A percentile compares a stretch with the other conserved stretches of the same genome.
phyloP scores from a whole-genome alignment of 805 yeast genomes.

The Candida endomychidarum region DNA sequence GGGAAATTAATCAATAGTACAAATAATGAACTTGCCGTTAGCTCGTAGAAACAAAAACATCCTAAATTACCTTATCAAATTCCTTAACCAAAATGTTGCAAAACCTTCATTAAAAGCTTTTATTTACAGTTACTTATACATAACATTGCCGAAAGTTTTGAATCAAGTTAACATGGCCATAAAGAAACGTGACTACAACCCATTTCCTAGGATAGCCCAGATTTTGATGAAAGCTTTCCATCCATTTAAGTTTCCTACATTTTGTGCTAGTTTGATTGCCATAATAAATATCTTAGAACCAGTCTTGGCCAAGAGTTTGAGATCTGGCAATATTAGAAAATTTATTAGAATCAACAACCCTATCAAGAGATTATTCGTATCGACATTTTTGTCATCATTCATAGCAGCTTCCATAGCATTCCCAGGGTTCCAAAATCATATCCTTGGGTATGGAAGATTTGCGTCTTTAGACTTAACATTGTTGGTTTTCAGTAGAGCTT shows the following conservation, averaged over 20 bases:
- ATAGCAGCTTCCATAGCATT: conserved; percentile 28
- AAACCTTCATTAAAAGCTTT: conserved; percentile 34
- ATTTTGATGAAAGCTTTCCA: conserved; percentile 26
- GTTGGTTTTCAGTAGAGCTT: conserved; percentile 34
- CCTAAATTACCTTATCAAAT: conserved; percentile 6
- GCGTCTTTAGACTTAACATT: conserved; percentile 37
- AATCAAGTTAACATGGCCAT: conserved; percentile 16
- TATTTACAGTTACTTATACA: conserved; percentile 33
- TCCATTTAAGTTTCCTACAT: conserved; percentile 33
- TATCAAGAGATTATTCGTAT: conserved; percentile 14
- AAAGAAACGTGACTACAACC: conserved; percentile 17
- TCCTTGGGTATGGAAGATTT: conserved; percentile 28
- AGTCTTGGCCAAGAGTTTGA: conserved; percentile 19
- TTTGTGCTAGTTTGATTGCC: conserved; percentile 33
- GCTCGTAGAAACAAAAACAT: conserved; percentile 8
- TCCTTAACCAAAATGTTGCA: conserved; percentile 16
- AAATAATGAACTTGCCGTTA: not conserved
- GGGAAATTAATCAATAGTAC: no score
- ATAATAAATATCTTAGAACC: conserved; percentile 33
- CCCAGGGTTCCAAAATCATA: conserved; percentile 33
- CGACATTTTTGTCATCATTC: conserved; percentile 31
- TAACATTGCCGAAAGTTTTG: conserved; percentile 31
- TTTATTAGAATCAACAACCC: conserved; percentile 4
- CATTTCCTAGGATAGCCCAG: conserved; percentile 19
- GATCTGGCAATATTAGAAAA: conserved; percentile 8